phyloP scores from a whole-genome alignment of 2,329 filamentous ascomycete genomes.

The Colletotrichum sp. region DNA sequence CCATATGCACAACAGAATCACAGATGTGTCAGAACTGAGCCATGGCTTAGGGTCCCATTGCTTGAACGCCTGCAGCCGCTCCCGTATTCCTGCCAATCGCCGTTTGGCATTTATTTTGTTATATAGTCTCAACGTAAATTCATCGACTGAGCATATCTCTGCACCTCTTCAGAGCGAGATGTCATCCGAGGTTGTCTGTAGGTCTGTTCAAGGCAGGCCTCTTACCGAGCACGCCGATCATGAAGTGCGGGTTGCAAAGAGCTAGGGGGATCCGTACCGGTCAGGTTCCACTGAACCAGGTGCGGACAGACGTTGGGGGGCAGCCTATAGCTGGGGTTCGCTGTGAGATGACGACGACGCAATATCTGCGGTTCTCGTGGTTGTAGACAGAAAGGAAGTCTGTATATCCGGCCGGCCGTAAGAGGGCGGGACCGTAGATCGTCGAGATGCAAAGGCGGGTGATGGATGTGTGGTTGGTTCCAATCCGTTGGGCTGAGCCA shows the following conservation, averaged over 20 bases:
- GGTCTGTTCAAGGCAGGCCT: background rate
- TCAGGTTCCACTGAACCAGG: background rate
- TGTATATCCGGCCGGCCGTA: constrained; percentile 2
- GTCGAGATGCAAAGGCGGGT: constrained; percentile 5
- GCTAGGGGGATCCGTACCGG: background rate
- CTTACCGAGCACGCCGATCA: background rate
- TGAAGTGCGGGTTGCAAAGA: background rate
- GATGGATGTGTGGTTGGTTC: constrained; percentile 13
- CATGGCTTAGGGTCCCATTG: background rate
- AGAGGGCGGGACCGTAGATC: constrained; percentile 3
- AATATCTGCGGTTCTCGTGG: background rate
- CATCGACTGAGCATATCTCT: background rate
- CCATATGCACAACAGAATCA: constrained; percentile 1
- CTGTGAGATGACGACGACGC: background rate
- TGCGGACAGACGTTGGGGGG: background rate
- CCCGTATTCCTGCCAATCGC: constrained; percentile 2
- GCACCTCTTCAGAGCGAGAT: background rate
- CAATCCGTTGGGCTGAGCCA: constrained; percentile 12
- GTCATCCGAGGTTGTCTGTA: background rate
- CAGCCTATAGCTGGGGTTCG: background rate
- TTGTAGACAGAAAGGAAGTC: background rate
- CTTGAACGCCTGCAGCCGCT: background rate
- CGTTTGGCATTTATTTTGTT: background rate
- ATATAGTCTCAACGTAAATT: background rate
- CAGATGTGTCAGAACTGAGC: background rate